A percentile compares a stretch with the other conserved stretches of the same genome.
Evolutionary conservation across 2,329 filamentous ascomycete genomes (phyloP).

Genomic region (Xylaria sp.): DNA sequence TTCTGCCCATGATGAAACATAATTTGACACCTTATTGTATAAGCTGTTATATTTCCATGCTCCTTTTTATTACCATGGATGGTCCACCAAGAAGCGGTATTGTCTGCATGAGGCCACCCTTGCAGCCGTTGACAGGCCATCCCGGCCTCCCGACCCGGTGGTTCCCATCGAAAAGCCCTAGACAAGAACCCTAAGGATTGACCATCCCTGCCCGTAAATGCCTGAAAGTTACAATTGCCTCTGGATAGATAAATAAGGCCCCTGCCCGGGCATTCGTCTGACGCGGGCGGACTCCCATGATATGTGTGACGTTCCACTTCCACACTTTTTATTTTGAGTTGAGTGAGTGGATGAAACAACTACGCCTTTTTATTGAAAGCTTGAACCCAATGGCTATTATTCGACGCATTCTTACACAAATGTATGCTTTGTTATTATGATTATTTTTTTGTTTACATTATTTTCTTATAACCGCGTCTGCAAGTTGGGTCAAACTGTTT

Average conservation of each 20-base stretch:
- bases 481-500: not conserved
- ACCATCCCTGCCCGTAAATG: slow-evolving; percentile 30
- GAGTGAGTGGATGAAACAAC: not conserved
- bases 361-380: not conserved
- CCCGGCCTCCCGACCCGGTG: slow-evolving; percentile 37
- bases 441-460: not conserved
- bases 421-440: not conserved
- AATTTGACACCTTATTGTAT: not conserved
- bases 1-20: slow-evolving; percentile 28
- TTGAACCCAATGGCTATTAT: not conserved
- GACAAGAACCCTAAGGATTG: not conserved
- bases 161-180: slow-evolving; percentile 28
- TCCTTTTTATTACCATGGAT: slow-evolving; percentile 23
- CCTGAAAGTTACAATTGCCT: not conserved
- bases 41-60: slow-evolving; percentile 5
- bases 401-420: not conserved
- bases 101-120: slow-evolving; percentile 38
- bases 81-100: slow-evolving; percentile 36
- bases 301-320: not conserved
- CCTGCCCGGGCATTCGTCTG: not conserved
- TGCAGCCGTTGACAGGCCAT: slow-evolving; percentile 36
- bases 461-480: not conserved
- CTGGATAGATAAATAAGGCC: slow-evolving; percentile 26
- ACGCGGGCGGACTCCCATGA: not conserved
- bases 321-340: not conserved